Evolutionary conservation across 106 monocot genomes (phyloP).

Genomic region (Platanthera zijinensis): DNA sequence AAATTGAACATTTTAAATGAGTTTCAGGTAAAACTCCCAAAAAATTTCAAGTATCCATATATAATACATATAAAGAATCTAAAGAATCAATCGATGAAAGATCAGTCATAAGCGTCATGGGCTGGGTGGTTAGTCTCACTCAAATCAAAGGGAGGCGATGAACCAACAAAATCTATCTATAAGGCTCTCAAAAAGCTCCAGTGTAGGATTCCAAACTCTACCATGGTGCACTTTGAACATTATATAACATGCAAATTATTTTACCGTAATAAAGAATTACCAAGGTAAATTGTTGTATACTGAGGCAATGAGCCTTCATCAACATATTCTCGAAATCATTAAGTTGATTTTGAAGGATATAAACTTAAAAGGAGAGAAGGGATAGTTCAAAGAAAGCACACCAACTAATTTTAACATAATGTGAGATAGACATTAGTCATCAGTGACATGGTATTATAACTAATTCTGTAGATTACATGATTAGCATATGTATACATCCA

Average conservation of each 20-base stretch:
- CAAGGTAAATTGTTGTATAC: too few relatives aligned
- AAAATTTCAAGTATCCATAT: background rate
- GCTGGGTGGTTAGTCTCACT: too few relatives aligned
- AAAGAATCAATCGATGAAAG: too few relatives aligned
- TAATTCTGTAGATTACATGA: background rate
- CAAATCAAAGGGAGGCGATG: too few relatives aligned
- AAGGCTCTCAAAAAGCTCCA: too few relatives aligned
- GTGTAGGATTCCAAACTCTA: too few relatives aligned
- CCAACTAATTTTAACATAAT: background rate
- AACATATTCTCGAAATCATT: background rate
- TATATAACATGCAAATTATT: too few relatives aligned
- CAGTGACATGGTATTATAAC: background rate
- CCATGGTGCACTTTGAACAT: too few relatives aligned
- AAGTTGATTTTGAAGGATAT: background rate
- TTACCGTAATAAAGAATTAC: too few relatives aligned
- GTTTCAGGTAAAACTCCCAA: background rate
- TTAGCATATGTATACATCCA: background rate
- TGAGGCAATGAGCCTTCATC: too few relatives aligned
- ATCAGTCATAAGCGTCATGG: too few relatives aligned
- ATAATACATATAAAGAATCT: background rate
- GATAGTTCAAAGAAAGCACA: background rate
- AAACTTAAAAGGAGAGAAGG: background rate
- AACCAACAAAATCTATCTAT: too few relatives aligned
- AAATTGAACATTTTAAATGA: background rate
- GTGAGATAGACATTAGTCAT: background rate